A percentile compares a stretch with the other conserved stretches of the same genome.
phyloP scores from a whole-genome alignment of 768 basidiomycete species.

The Sporobolomyces phaffii region DNA sequence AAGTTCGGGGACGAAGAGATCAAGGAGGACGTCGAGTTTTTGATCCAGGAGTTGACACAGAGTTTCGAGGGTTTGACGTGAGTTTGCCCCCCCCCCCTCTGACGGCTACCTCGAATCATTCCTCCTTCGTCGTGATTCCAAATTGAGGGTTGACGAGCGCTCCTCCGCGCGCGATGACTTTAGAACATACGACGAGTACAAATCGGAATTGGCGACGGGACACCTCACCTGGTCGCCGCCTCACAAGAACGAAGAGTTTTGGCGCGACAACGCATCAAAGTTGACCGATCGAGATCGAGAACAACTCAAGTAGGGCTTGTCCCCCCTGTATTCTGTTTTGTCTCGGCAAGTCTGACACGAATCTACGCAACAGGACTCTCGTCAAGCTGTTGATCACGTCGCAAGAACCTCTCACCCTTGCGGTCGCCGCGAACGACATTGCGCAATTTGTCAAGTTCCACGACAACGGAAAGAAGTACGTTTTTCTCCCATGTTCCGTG shows the following conservation, averaged over 20 bases:
- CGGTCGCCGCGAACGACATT: constrained; percentile 82
- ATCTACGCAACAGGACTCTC: constrained; percentile 62
- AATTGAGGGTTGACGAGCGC: neutral
- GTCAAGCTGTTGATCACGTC: constrained; percentile 66
- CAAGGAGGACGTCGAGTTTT: constrained; percentile 79
- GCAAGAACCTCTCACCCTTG: constrained; percentile 68
- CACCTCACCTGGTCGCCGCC: constrained; percentile 93
- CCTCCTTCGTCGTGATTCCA: neutral
- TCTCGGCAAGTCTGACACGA: too few species aligned
- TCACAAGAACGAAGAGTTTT: constrained; percentile 94
- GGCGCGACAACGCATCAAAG: constrained; percentile 87
- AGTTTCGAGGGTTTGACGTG: constrained; percentile 88
- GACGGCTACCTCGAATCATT: too few species aligned
- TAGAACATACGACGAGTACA: constrained; percentile 97
- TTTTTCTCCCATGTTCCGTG: neutral
- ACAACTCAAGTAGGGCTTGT: constrained; percentile 64
- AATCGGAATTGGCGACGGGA: constrained; percentile 78
- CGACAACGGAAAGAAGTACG: constrained; percentile 83
- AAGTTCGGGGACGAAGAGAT: constrained; percentile 89
- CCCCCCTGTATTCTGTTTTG: too few species aligned
- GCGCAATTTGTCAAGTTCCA: constrained; percentile 90
- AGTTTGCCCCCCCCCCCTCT: constrained; percentile 39
- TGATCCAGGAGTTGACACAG: constrained; percentile 74
- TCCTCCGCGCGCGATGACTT: too few species aligned
- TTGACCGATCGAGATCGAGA: constrained; percentile 77